Evolutionary conservation across 169 alveolate species (phyloP), one percentile per base, ranked within the genome.

Genomic region (Babesia ovata): DNA sequence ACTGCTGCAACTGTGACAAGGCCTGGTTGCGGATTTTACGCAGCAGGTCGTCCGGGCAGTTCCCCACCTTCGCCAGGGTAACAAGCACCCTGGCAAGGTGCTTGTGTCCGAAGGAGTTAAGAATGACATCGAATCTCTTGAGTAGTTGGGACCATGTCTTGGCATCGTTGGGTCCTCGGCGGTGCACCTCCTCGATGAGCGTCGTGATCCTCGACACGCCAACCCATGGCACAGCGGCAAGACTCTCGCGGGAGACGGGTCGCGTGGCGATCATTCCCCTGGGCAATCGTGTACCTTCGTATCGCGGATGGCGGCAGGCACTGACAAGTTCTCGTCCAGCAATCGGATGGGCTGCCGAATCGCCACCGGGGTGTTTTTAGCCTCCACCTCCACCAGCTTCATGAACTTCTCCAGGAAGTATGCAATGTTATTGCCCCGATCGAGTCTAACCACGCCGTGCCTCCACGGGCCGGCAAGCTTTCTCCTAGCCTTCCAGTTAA

Each of bases 151-250:
- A 26, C 89, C 89, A 82, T 26, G 85, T 82, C 24, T 53, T 46
- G 24, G 49, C 49, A 61, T 63, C 81, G 36, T 69, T 26, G 22
- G 89, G 89, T 0, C 89, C 89, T 17, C 89, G 42, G 21, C 58
- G 49, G 28, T 14, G 50, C 49, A 73, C 81, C 66, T 82, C 62
- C 53, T 82, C 82, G 75, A 75, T 73, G 46, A 82, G 53, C 22
- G 62, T 44, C 16, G 73, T 74, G 48, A 82, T 49, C 50, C 85
- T 46, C 56, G 89, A 72, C 24, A 65, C 77, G 0, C 89, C 85
- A 14, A 48, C 85, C 89, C 89, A 82, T 3, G 84, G 84, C 54
- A 82, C 75, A 13, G 75, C 70, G 12, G 89, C 63, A 21, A 82
- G 58, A 36, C 52, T 73, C 29, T 82, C 89, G 21, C 70, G 42